A percentile compares a stretch with the other conserved stretches of the same genome.
phyloP scores from a whole-genome alignment of 2,329 filamentous ascomycete species.

The Aschersonia sp. region DNA sequence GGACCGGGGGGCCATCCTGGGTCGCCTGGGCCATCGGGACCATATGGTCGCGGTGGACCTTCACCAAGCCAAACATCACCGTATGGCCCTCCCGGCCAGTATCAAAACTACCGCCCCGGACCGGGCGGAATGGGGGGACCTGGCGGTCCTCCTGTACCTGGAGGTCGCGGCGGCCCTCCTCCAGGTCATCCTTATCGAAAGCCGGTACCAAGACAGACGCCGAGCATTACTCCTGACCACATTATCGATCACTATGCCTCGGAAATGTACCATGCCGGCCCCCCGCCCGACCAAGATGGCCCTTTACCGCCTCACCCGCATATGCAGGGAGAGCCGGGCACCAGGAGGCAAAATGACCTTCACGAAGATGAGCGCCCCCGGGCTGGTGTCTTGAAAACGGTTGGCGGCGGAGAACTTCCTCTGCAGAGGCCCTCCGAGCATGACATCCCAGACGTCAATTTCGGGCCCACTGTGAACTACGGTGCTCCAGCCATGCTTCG shows the following conservation, averaged over 20 bases:
- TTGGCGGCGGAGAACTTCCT: slow-evolving; percentile 38
- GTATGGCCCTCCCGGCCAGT: slow-evolving; percentile 6
- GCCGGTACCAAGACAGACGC: slow-evolving; percentile 11
- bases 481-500: slow-evolving; percentile 18
- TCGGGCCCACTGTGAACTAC: slow-evolving; percentile 71
- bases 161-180: slow-evolving; percentile 11
- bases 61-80: slow-evolving; percentile 6
- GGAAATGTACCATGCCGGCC: slow-evolving; percentile 10
- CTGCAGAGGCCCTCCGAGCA: slow-evolving; percentile 18
- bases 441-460: slow-evolving; percentile 64
- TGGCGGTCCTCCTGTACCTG: background rate
- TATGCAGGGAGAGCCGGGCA: slow-evolving; percentile 12
- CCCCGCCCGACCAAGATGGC: slow-evolving; percentile 3
- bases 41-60: slow-evolving; percentile 9
- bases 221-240: slow-evolving; percentile 20
- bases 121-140: slow-evolving; percentile 11
- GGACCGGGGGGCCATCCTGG: slow-evolving; percentile 4
- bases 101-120: slow-evolving; percentile 11
- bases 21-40: slow-evolving; percentile 5
- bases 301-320: slow-evolving; percentile 8
- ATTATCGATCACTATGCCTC: slow-evolving; percentile 23
- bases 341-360: slow-evolving; percentile 41
- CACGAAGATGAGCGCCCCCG: slow-evolving; percentile 48
- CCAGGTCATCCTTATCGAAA: slow-evolving; percentile 13
- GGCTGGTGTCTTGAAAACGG: slow-evolving; percentile 66